These are phyloP conservation scores for Suhomyces pyralidae DNA, from an alignment of 805 yeast species.

Conservation along the genomic window DNA sequence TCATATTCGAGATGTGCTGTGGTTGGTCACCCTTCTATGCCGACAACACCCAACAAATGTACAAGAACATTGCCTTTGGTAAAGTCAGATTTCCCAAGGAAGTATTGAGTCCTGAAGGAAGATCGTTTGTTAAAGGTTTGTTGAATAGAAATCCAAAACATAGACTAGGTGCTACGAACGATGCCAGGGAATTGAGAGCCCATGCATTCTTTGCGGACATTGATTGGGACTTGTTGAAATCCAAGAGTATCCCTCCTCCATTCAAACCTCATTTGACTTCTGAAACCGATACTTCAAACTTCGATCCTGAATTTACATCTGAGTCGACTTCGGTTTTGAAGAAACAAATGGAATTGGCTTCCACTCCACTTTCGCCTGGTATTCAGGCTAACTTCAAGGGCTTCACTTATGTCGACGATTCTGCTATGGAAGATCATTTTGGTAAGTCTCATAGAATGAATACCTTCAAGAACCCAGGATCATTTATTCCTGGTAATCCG, in stretches of 20 bases:
- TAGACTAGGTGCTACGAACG: conserved; percentile 86
- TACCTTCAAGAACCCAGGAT: conserved; percentile 51
- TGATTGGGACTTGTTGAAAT: conserved; percentile 79
- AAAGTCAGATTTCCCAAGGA: conserved; percentile 97
- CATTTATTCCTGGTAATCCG: conserved; percentile 77
- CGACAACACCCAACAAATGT: conserved; percentile 97
- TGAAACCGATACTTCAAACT: conserved; percentile 93
- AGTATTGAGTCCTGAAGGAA: conserved; percentile 86
- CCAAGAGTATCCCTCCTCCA: conserved; percentile 91
- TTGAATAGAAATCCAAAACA: conserved; percentile 95
- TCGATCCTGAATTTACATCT: conserved; percentile 96
- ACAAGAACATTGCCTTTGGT: conserved; percentile 97
- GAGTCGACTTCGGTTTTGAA: conserved; percentile 81
- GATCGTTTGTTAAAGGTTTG: conserved; percentile 92
- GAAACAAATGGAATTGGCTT: conserved; percentile 59
- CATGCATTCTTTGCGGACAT: conserved; percentile 91
- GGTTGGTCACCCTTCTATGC: conserved; percentile 99
- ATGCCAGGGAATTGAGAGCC: conserved; percentile 87
- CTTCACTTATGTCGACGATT: conserved; percentile 92
- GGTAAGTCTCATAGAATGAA: conserved; percentile 37
- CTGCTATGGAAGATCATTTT: conserved; percentile 85
- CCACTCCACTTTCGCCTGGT: conserved; percentile 89
- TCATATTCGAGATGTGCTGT: conserved; percentile 98
- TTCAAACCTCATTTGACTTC: conserved; percentile 89
- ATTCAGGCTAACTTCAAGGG: conserved; percentile 96